A percentile compares a stretch with the other conserved stretches of the same genome.
These are phyloP conservation scores for Termitomyces sp. DNA, from an alignment of 768 basidiomycete species.

Conservation along the genomic window DNA sequence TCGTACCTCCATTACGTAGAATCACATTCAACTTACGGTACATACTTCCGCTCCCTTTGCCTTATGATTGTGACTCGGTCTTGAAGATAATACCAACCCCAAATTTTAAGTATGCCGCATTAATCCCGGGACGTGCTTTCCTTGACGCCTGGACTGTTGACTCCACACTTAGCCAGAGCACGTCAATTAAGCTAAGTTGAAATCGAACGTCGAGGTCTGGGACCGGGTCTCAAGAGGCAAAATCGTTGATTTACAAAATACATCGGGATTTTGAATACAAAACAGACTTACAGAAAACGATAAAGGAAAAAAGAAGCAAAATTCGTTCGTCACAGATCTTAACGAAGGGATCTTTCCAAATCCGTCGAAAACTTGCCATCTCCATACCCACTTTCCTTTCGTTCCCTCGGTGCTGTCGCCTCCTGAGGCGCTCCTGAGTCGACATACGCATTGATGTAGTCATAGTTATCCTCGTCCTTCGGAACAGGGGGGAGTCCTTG, in stretches of 20 bases:
- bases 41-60: neutral
- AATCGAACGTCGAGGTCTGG: neutral
- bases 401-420: neutral
- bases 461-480: conserved; percentile 42
- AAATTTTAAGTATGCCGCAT: neutral
- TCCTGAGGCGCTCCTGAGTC: conserved; percentile 12
- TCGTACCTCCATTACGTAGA: neutral
- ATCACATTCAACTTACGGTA: neutral
- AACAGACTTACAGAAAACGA: neutral
- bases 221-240: no score
- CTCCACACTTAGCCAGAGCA: neutral
- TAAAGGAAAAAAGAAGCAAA: neutral
- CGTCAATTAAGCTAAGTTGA: neutral
- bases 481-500: conserved; percentile 10
- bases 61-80: neutral
- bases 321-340: neutral
- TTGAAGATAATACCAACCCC: neutral
- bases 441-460: conserved; percentile 55
- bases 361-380: conserved; percentile 42
- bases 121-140: neutral
- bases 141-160: neutral
- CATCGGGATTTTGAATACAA: neutral
- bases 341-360: conserved; percentile 22
- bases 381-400: conserved; percentile 23
- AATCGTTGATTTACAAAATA: neutral